These are phyloP conservation scores for Wakefieldia striispora DNA, from an alignment of 768 basidiomycete species.

Conservation along the genomic window DNA sequence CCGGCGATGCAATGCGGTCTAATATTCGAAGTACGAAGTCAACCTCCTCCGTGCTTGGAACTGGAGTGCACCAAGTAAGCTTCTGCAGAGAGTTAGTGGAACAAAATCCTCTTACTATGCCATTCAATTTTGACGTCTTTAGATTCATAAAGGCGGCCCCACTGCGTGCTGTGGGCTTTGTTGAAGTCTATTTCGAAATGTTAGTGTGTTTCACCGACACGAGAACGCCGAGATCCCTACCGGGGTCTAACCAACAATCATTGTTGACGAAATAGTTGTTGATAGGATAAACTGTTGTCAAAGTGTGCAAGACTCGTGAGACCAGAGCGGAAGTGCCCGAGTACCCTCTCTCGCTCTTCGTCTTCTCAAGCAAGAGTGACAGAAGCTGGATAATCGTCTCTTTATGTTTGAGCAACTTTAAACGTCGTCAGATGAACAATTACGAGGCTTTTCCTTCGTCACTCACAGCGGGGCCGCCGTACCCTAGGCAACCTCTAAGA, in stretches of 20 bases:
- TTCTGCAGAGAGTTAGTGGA: constrained; percentile 6
- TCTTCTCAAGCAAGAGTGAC: constrained; percentile 66
- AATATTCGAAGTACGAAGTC: constrained; percentile 78
- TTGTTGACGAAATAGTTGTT: constrained; percentile 81
- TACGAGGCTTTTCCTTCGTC: background rate
- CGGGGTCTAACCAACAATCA: constrained; percentile 73
- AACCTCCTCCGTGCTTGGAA: constrained; percentile 56
- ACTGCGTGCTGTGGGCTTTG: constrained; percentile 58
- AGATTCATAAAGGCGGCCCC: constrained; percentile 79
- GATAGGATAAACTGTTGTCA: constrained; percentile 72
- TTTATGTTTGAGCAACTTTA: constrained; percentile 70
- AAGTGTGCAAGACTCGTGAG: constrained; percentile 68
- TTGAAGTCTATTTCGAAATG: constrained; percentile 50
- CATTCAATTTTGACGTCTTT: constrained; percentile 83
- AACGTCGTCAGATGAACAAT: constrained; percentile 1
- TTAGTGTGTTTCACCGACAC: constrained; percentile 6
- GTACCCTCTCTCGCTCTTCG: constrained; percentile 88
- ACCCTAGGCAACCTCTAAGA: constrained; percentile 77
- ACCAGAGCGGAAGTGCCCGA: constrained; percentile 76
- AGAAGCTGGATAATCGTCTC: constrained; percentile 62
- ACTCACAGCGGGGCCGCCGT: constrained; percentile 63
- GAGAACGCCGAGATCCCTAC: constrained; percentile 39
- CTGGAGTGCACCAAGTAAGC: constrained; percentile 35
- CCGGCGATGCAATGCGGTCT: constrained; percentile 61
- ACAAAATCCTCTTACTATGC: constrained; percentile 56